Evolutionary conservation across 2,329 filamentous ascomycete species (phyloP).

Genomic region (Penicillium expansum): DNA sequence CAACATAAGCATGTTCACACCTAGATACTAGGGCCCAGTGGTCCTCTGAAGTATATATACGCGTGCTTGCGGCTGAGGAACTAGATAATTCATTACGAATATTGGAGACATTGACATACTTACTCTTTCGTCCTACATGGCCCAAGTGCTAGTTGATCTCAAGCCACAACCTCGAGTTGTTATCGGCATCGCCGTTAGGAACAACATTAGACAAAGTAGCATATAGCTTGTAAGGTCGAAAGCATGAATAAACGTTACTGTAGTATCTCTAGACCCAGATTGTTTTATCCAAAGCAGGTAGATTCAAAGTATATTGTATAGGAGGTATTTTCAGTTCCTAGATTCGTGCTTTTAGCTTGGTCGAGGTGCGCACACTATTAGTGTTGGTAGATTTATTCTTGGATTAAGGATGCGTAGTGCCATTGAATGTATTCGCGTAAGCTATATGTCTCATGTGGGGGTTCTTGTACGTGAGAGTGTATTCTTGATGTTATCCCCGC

Average conservation of each 20-base stretch:
- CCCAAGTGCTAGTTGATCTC: not conserved
- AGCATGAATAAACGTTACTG: not conserved
- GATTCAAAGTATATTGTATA: not conserved
- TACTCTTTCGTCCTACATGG: not conserved
- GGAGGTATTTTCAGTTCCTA: not conserved
- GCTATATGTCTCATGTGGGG: not conserved
- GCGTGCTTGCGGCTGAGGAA: not conserved
- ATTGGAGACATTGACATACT: not conserved
- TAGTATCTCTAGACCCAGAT: not conserved
- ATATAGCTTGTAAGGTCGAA: not conserved
- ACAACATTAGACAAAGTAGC: not conserved
- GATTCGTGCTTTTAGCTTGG: not conserved
- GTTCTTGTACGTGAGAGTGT: not conserved
- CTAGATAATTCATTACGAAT: not conserved
- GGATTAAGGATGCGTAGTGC: not conserved
- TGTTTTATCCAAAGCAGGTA: not conserved
- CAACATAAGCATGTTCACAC: not conserved
- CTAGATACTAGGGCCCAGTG: not conserved
- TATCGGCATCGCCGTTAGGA: not conserved
- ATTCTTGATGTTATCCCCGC: not conserved
- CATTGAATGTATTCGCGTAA: not conserved
- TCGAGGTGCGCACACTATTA: not conserved
- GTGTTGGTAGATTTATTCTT: not conserved
- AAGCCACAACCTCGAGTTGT: not conserved
- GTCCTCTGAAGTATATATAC: not conserved